A percentile compares a stretch with the other conserved stretches of the same genome.
phyloP scores from a whole-genome alignment of 352 stramenopile genomes.

The Thalassiosira exigua region DNA sequence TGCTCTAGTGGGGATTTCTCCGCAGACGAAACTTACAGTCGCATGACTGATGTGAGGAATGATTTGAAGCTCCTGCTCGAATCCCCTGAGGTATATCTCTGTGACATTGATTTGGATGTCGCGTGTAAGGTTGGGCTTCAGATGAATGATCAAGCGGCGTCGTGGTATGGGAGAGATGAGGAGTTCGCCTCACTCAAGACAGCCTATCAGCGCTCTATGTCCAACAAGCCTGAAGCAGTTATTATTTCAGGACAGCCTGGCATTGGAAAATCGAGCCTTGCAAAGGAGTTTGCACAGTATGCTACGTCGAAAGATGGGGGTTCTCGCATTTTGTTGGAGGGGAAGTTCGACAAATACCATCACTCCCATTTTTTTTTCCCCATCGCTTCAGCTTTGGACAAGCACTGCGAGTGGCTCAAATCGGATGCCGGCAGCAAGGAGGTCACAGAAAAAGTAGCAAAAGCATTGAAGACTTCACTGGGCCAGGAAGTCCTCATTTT shows the following conservation, averaged over 20 bases:
- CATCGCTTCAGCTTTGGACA: conserved; percentile 18
- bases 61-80: conserved; percentile 44
- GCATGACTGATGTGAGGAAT: conserved; percentile 22
- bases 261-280: conserved; percentile 21
- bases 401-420: conserved; percentile 22
- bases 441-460: conserved; percentile 1
- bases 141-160: conserved; percentile 12
- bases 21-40: conserved; percentile 27
- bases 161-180: conserved; percentile 18
- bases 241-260: conserved; percentile 31
- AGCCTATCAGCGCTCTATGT: conserved; percentile 14
- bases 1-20: conserved; percentile 26
- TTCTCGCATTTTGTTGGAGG: conserved; percentile 20
- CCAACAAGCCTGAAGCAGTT: neutral
- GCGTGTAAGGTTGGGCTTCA: conserved; percentile 13
- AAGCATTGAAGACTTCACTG: too few relatives aligned
- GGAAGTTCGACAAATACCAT: conserved; percentile 33
- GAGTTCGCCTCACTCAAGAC: conserved; percentile 15
- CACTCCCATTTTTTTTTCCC: conserved; percentile 23
- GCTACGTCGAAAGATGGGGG: conserved; percentile 11
- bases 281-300: conserved; percentile 3
- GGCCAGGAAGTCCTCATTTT: conserved; percentile 27
- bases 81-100: conserved; percentile 25
- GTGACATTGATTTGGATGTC: conserved; percentile 22
- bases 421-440: neutral